These are phyloP conservation scores for Gelatoporia subvermispora DNA, from an alignment of 768 basidiomycete species.

Conservation along the genomic window DNA sequence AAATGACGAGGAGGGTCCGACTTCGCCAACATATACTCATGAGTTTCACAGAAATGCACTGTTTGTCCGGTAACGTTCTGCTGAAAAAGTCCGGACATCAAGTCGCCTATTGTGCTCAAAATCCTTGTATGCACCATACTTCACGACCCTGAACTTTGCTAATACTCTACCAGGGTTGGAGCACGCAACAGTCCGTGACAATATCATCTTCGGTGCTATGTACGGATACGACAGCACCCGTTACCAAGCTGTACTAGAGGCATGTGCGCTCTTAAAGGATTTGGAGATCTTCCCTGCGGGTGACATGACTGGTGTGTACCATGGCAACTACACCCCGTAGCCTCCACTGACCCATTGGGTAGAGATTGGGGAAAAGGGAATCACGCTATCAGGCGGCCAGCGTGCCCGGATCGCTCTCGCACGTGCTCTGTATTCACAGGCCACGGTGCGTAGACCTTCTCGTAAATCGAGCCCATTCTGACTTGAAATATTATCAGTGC, in stretches of 20 bases:
- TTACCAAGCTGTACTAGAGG: constrained; percentile 64
- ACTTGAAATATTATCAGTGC: constrained; percentile 30
- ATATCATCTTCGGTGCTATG: constrained; percentile 68
- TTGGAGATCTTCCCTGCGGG: constrained; percentile 69
- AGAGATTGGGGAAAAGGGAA: constrained; percentile 82
- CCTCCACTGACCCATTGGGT: constrained; percentile 4
- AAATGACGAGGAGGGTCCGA: not conserved
- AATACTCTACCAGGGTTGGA: constrained; percentile 53
- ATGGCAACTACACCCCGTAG: not conserved
- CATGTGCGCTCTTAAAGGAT: constrained; percentile 71
- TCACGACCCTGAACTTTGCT: constrained; percentile 4
- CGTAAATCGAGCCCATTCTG: not conserved
- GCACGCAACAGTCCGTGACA: constrained; percentile 77
- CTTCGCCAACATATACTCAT: not conserved
- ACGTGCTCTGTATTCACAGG: constrained; percentile 72
- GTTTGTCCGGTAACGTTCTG: constrained; percentile 46
- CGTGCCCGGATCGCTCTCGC: constrained; percentile 73
- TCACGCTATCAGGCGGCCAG: constrained; percentile 71
- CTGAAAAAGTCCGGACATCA: constrained; percentile 53
- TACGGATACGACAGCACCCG: constrained; percentile 56
- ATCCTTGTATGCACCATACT: constrained; percentile 41
- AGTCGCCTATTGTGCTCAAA: constrained; percentile 68
- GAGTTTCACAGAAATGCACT: constrained; percentile 49
- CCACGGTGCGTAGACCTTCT: constrained; percentile 35
- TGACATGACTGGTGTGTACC: constrained; percentile 59